Evolutionary conservation across 352 stramenopile species (phyloP), one percentile per base, ranked within the genome.

Genomic region (Phytophthora fragariaefolia): DNA sequence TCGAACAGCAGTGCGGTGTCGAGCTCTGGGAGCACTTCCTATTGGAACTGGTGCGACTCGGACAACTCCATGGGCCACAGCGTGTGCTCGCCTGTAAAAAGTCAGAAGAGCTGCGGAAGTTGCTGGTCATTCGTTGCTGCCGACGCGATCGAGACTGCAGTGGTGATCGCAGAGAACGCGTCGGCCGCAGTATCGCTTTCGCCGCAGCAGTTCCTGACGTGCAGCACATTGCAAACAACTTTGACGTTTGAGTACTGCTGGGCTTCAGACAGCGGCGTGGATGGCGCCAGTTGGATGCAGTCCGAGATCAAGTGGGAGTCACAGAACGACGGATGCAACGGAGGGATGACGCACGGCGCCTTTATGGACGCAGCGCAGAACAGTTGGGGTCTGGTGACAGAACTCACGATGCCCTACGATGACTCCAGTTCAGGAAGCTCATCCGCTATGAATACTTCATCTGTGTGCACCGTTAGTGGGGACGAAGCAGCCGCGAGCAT

Each of bases 241-340:
- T 70, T 90, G 61, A 87, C 82, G 24, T 95, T 93, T 58, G 74
- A 77, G 20, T 95, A 95, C 69, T 95, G 86, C 65, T 95, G 85
- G 83, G 82, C 78, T 7, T 71, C 77, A 13, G 71, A 79, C 46
- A 66, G 60, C 28, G 74, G 77, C 1, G 77, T 84, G 8, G 68
- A 52, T 8, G 82, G 82, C 17, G 80, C 80, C 7, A 71, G 77
- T 49, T 95, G 86, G 86, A 71, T 95, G 26, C 70, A 77, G 17
- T 63, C 81, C 8, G 58, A 75, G 54, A 91, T 93, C 65, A 90
- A 78, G 47, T 95, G 86, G 86, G 84, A 91, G 36, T 92, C 84
- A 0, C 73, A 74, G 34, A 95, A 95, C 66, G 64, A 92, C 30
- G 84, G 83, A 12, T 95, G 86, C 52, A 83, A 92, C 63, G 86